Conservation (phyloP, 805 yeast species). For the Metschnikowia amazonensis region DNA sequence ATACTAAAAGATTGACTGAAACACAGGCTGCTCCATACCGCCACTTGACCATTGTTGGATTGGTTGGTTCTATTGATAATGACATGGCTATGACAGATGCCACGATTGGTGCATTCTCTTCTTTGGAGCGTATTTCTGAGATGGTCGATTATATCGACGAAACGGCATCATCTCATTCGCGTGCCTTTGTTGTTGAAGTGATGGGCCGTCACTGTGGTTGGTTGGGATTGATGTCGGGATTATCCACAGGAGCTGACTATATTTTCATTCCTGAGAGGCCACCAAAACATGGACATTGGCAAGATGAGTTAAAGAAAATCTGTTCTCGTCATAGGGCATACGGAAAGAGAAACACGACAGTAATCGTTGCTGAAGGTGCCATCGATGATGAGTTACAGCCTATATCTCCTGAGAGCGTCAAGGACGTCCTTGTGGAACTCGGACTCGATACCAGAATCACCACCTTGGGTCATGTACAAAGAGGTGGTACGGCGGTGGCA, state of each 20-base stretch:
- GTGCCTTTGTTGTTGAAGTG: constrained; percentile 97
- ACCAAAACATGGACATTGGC: constrained; percentile 71
- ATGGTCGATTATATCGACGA: constrained; percentile 96
- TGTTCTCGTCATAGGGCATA: constrained; percentile 74
- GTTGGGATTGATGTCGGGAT: constrained; percentile 96
- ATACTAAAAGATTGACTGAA: constrained; percentile 51
- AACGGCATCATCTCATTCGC: constrained; percentile 93
- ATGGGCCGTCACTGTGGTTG: constrained; percentile 99
- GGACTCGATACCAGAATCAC: constrained; percentile 95
- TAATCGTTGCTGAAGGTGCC: constrained; percentile 98
- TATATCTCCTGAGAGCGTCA: constrained; percentile 75
- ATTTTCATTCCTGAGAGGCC: constrained; percentile 95
- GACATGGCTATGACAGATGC: constrained; percentile 97
- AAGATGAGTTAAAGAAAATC: constrained; percentile 68
- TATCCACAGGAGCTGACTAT: constrained; percentile 93
- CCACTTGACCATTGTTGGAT: constrained; percentile 82
- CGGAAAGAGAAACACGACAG: constrained; percentile 93
- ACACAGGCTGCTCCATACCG: constrained; percentile 60
- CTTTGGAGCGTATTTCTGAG: constrained; percentile 88
- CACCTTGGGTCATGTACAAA: constrained; percentile 94
- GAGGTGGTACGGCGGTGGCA: constrained; percentile 98
- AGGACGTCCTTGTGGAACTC: constrained; percentile 73
- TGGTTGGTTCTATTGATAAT: constrained; percentile 96
- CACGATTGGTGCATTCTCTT: constrained; percentile 94
- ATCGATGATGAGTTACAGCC: constrained; percentile 76